phyloP scores from a whole-genome alignment of 805 yeast genomes.

The Ogataea trehaloabstinens region DNA sequence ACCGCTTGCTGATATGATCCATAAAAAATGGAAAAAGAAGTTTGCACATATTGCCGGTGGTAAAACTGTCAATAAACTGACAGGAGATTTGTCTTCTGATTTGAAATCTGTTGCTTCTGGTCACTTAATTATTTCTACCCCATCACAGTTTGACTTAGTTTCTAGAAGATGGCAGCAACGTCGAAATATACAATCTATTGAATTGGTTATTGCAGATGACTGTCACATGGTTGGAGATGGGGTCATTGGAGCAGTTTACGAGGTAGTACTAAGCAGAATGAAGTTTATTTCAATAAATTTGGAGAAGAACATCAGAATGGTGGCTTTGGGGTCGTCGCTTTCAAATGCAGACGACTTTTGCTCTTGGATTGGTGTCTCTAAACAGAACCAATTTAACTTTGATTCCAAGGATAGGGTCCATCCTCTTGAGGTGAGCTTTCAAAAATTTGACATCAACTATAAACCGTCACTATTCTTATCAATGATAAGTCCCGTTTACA shows the following conservation, averaged over 20 bases:
- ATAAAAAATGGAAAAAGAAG: constrained; percentile 51
- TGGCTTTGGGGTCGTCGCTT: constrained; percentile 69
- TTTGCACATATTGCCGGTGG: constrained; percentile 54
- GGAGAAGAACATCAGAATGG: constrained; percentile 55
- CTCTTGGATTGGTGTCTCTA: constrained; percentile 79
- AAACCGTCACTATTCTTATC: constrained; percentile 51
- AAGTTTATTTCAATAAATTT: constrained; percentile 65
- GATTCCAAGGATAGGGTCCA: constrained; percentile 56
- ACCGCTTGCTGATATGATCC: constrained; percentile 47
- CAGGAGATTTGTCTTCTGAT: constrained; percentile 57
- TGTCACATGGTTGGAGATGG: constrained; percentile 61
- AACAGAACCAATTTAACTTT: constrained; percentile 64
- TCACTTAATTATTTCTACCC: constrained; percentile 76
- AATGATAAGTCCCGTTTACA: constrained; percentile 49
- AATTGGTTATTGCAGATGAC: constrained; percentile 70
- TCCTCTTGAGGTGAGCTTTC: constrained; percentile 58
- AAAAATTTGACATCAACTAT: constrained; percentile 45
- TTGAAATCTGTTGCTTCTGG: constrained; percentile 52
- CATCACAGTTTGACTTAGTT: constrained; percentile 68
- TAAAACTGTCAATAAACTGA: constrained; percentile 53
- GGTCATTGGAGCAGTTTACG: constrained; percentile 60
- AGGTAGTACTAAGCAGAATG: constrained; percentile 67
- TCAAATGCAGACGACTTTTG: constrained; percentile 77
- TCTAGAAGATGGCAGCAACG: constrained; percentile 84
- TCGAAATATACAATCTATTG: constrained; percentile 64